Percentiles rank a stretch among this genome's conserved stretches.
Conservation (phyloP, 2,329 filamentous ascomycete species). For the Mollisia scopiformis region DNA sequence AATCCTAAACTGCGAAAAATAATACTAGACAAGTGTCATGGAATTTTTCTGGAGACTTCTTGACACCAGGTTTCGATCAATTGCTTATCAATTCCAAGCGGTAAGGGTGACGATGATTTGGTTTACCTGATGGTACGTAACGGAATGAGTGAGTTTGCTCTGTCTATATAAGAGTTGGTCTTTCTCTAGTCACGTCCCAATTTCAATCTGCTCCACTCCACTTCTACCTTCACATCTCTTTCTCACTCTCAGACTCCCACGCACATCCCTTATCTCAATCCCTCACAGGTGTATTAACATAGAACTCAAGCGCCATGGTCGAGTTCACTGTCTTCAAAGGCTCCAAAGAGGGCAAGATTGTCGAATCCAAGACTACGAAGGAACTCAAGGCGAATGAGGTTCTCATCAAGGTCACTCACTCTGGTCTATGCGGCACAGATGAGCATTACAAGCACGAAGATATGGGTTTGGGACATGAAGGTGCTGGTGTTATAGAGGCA, state of each 20-base stretch:
- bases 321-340: constrained; percentile 67
- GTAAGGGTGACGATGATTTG: not conserved
- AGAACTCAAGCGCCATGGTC: constrained; percentile 20
- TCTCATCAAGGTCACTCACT: constrained; percentile 65
- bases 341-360: constrained; percentile 57
- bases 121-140: not conserved
- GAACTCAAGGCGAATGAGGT: constrained; percentile 57
- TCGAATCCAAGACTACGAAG: constrained; percentile 48
- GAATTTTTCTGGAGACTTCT: not conserved
- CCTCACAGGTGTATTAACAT: not conserved
- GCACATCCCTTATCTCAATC: not conserved
- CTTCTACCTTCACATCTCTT: not conserved
- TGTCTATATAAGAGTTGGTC: not conserved
- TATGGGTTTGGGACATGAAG: constrained; percentile 53
- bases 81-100: not conserved
- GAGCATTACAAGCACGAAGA: constrained; percentile 42
- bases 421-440: constrained; percentile 68
- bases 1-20: not conserved
- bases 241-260: not conserved
- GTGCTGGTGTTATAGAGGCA: constrained; percentile 48
- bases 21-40: not conserved
- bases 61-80: not conserved
- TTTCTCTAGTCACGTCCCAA: not conserved
- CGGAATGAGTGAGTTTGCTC: not conserved
- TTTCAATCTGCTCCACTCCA: not conserved